Percentiles rank a stretch among this genome's conserved stretches.
Conservation (phyloP, 495 filamentous ascomycete genomes). For the Letharia lupina region DNA sequence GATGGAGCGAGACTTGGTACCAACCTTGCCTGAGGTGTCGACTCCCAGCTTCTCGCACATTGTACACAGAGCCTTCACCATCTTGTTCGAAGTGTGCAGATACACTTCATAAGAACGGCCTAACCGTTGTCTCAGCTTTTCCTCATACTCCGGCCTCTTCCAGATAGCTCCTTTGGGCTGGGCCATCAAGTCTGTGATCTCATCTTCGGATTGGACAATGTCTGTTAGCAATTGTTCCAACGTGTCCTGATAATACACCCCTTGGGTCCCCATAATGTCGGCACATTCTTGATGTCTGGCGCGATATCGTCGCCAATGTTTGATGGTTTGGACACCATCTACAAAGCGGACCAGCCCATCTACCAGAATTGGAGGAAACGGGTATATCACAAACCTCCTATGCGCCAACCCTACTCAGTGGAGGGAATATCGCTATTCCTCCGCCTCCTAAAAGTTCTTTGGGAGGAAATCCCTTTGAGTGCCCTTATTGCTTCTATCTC, state of each 20-base stretch:
- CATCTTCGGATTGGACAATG: slow-evolving; percentile 17
- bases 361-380: slow-evolving; percentile 26
- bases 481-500: slow-evolving; percentile 17
- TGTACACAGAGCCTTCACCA: background rate
- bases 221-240: slow-evolving; percentile 24
- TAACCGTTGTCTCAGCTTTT: slow-evolving; percentile 23
- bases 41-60: slow-evolving; percentile 20
- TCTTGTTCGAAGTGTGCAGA: slow-evolving; percentile 20
- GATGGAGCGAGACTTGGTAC: background rate
- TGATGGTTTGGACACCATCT: slow-evolving; percentile 21
- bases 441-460: slow-evolving; percentile 4
- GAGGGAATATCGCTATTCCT: slow-evolving; percentile 13
- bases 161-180: slow-evolving; percentile 22
- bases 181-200: slow-evolving; percentile 23
- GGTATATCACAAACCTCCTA: slow-evolving; percentile 17
- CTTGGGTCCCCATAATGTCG: slow-evolving; percentile 6
- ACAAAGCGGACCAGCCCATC: slow-evolving; percentile 24
- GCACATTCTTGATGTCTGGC: slow-evolving; percentile 19
- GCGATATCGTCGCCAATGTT: slow-evolving; percentile 16
- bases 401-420: slow-evolving; percentile 13
- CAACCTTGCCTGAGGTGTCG: slow-evolving; percentile 17
- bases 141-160: slow-evolving; percentile 18
- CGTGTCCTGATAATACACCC: slow-evolving; percentile 24
- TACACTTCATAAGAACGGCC: slow-evolving; percentile 21
- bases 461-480: slow-evolving; percentile 15